phyloP scores from a whole-genome alignment of 805 yeast species.

The Ogataea nonfermentans region DNA sequence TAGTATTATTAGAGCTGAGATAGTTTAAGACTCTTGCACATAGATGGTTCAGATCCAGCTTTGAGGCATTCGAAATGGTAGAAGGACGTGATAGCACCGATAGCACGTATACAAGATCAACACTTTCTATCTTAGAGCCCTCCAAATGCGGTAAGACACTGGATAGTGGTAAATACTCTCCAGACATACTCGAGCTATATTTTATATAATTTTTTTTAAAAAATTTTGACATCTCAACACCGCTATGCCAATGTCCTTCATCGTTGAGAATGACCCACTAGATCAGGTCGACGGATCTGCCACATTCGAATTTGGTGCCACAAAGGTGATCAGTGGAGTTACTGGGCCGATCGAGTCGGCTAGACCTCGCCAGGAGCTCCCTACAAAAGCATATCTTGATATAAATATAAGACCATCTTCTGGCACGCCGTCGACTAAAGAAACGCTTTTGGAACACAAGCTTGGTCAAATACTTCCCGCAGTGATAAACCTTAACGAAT shows the following conservation, averaged over 20 bases:
- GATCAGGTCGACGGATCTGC: conserved; percentile 82
- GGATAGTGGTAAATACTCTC: conserved; percentile 21
- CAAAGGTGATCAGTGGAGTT: conserved; percentile 70
- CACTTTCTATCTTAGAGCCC: conserved; percentile 23
- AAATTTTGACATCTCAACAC: conserved; percentile 11
- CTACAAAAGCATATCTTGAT: conserved; percentile 75
- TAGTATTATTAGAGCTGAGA: conserved; percentile 43
- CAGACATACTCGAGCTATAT: conserved; percentile 4
- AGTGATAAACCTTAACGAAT: conserved; percentile 56
- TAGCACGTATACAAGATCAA: conserved; percentile 26
- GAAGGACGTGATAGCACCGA: conserved; percentile 26
- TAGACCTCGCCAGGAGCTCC: conserved; percentile 77
- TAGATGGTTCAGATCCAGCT: conserved; percentile 50
- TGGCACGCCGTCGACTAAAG: conserved; percentile 74
- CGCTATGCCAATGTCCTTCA: conserved; percentile 11
- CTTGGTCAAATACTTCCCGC: conserved; percentile 59
- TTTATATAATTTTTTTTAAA: conserved; percentile 5
- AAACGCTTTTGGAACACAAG: conserved; percentile 71
- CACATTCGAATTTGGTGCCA: conserved; percentile 45
- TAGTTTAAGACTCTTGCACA: conserved; percentile 44
- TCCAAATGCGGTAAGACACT: conserved; percentile 28
- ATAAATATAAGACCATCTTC: conserved; percentile 72
- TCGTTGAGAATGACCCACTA: conserved; percentile 32
- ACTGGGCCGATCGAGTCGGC: conserved; percentile 86
- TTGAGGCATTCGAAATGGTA: conserved; percentile 42